phyloP scores from a whole-genome alignment of 805 yeast genomes.

The Lipomyces spencermartinsiae region DNA sequence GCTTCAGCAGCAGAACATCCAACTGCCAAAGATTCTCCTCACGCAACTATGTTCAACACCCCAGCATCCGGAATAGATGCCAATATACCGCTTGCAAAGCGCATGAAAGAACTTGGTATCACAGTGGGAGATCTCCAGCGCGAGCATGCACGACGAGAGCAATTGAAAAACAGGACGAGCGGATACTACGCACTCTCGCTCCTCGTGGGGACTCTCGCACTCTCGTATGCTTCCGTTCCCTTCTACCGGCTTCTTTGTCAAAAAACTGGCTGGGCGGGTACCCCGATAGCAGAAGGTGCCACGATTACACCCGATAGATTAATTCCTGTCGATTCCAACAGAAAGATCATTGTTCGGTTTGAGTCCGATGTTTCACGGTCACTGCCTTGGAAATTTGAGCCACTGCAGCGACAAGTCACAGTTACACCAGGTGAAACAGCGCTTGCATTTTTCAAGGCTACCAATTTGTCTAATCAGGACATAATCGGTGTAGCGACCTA shows the following conservation, averaged over 20 bases:
- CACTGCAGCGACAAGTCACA: conserved; percentile 91
- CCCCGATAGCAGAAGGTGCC: conserved; percentile 83
- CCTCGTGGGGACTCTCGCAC: conserved; percentile 70
- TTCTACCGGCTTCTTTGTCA: conserved; percentile 89
- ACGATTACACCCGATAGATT: conserved; percentile 86
- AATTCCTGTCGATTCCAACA: conserved; percentile 83
- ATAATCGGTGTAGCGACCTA: conserved; percentile 99
- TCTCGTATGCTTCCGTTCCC: conserved; percentile 91
- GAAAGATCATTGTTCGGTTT: conserved; percentile 81
- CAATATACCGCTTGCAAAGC: conserved; percentile 4
- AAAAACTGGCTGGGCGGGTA: conserved; percentile 95
- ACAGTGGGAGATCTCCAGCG: conserved; percentile 25
- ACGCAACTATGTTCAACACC: neutral
- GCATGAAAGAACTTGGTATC: conserved; percentile 25
- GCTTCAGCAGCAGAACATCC: neutral
- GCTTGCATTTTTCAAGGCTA: conserved; percentile 91
- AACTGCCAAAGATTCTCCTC: neutral
- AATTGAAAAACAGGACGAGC: conserved; percentile 57
- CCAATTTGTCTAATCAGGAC: conserved; percentile 82
- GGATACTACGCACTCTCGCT: conserved; percentile 73
- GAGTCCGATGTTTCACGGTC: conserved; percentile 90
- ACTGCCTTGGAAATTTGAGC: conserved; percentile 93
- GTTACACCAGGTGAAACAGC: conserved; percentile 98
- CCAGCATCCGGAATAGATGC: neutral
- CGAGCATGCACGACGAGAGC: conserved; percentile 41